Evolutionary conservation across 2,329 filamentous ascomycete species (phyloP).

Genomic region (Orbilia ellipsospora): DNA sequence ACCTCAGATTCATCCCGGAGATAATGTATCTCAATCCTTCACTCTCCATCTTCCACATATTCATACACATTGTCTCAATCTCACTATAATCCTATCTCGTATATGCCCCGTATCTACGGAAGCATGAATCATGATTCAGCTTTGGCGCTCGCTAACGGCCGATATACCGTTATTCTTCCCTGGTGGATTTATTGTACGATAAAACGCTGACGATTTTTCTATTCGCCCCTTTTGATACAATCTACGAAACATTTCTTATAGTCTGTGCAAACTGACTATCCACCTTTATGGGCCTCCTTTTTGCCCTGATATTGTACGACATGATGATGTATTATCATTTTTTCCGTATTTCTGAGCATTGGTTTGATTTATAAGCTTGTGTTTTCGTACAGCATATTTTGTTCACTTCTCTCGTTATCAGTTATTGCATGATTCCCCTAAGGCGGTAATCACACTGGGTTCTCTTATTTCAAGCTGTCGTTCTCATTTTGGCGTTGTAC

Average conservation of each 20-base stretch:
- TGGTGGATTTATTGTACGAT: conserved; percentile 53
- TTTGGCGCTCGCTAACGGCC: conserved; percentile 44
- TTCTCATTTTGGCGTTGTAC: conserved; percentile 31
- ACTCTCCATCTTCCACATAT: conserved; percentile 5
- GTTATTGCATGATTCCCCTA: conserved; percentile 56
- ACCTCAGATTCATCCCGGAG: conserved; percentile 61
- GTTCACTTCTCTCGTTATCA: conserved; percentile 58
- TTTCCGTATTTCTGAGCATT: conserved; percentile 28
- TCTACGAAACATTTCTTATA: conserved; percentile 27
- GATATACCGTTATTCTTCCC: conserved; percentile 33
- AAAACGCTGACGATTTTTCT: conserved; percentile 33
- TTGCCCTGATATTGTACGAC: conserved; percentile 49
- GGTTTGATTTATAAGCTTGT: conserved; percentile 7
- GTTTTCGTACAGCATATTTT: conserved; percentile 37
- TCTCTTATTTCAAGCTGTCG: conserved; percentile 27
- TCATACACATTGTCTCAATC: background rate
- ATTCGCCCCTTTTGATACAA: conserved; percentile 3
- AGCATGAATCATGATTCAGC: conserved; percentile 42
- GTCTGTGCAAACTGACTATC: conserved; percentile 47
- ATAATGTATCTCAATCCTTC: conserved; percentile 58
- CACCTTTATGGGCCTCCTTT: conserved; percentile 15
- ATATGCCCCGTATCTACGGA: conserved; percentile 24
- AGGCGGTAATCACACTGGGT: conserved; percentile 56
- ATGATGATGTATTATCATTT: conserved; percentile 56
- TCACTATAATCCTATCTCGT: conserved; percentile 13